Conservation (phyloP, 2,329 filamentous ascomycete species). For the Emydomyces testavorans region DNA sequence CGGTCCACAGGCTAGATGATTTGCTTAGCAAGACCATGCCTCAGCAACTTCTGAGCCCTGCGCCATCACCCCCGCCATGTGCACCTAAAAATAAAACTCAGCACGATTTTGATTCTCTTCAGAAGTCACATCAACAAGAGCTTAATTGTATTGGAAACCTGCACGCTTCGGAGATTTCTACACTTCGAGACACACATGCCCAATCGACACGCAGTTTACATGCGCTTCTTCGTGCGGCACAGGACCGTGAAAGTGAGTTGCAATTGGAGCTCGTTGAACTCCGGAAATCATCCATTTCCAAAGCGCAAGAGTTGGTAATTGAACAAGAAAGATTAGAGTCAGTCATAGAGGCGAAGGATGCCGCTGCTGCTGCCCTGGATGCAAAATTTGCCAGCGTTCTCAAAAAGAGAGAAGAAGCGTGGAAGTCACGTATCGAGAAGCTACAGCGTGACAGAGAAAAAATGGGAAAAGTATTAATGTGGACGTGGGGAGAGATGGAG, state of each 20-base stretch:
- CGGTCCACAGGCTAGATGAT: conserved; percentile 23
- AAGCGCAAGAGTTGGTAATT: conserved; percentile 19
- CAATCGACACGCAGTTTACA: conserved; percentile 30
- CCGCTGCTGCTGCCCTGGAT: conserved; percentile 31
- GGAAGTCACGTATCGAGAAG: conserved; percentile 32
- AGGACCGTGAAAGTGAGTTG: conserved; percentile 28
- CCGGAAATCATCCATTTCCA: conserved; percentile 17
- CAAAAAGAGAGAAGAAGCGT: conserved; percentile 35
- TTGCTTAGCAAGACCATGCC: conserved; percentile 19
- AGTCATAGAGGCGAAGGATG: conserved; percentile 32
- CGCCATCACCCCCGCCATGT: conserved; percentile 21
- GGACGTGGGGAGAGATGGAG: conserved; percentile 34
- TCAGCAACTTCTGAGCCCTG: conserved; percentile 23
- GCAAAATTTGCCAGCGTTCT: conserved; percentile 31
- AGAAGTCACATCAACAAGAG: conserved; percentile 28
- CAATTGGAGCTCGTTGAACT: conserved; percentile 25
- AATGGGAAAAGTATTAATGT: conserved; percentile 32
- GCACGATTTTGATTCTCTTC: conserved; percentile 18
- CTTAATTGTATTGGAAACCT: conserved; percentile 29
- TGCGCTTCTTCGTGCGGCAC: conserved; percentile 25
- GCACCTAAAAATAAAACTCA: not conserved
- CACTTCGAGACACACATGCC: conserved; percentile 29
- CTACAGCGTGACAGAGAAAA: conserved; percentile 33
- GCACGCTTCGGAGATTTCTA: conserved; percentile 29
- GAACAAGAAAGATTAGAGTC: conserved; percentile 28